Evolutionary conservation across 352 stramenopile species (phyloP), one percentile per base, ranked within the genome.

Genomic region (Phytopythium chamaehyphon): DNA sequence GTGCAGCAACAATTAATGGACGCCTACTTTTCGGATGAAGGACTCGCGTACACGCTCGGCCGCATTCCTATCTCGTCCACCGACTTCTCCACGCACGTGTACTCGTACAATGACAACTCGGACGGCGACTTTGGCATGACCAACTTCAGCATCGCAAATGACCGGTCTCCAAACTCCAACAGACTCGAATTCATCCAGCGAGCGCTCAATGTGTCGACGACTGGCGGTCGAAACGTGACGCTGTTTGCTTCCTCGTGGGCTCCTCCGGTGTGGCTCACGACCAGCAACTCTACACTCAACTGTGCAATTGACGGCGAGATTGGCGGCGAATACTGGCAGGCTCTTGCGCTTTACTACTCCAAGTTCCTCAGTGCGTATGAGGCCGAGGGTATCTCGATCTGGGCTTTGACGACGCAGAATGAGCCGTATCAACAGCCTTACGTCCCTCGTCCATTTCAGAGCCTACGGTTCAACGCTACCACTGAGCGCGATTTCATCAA

Each of bases 181-280:
- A 95, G 95, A 52, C 68, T 97, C 38, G 62, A 67, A 3, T 64
- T 92, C 1, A 85, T 95, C 51, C 61, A 85, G 44, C 69, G 66
- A 11, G 81, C 83, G 23, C 55, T 89, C 52, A 33, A 33, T 33
- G 5, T 33, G 51, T 45, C 14, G 62, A 42, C 7, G 73, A 77
- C 8, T 57, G 52, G 18, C 62, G 72, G 16, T 47, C 28, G 28
- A 33, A 33, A 69, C 16, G 57, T 97, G 4, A 67, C 71, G 26
- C 26, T 97, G 2, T 92, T 93, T 43, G 77, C 70, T 6, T 91
- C 78, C 12, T 77, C 83, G 1, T 97, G 89, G 88, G 85, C 71
- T 15, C 83, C 85, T 10, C 89, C 88, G 0, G 64, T 63, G 4
- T 96, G 86, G 86, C 95, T 96, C 83, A 96, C 90, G 24, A 78